Percentiles rank a stretch among this genome's conserved stretches.
These are phyloP conservation scores for Dactylonectria macrodidyma DNA, from an alignment of 2,329 filamentous ascomycete species.

Conservation along the genomic window DNA sequence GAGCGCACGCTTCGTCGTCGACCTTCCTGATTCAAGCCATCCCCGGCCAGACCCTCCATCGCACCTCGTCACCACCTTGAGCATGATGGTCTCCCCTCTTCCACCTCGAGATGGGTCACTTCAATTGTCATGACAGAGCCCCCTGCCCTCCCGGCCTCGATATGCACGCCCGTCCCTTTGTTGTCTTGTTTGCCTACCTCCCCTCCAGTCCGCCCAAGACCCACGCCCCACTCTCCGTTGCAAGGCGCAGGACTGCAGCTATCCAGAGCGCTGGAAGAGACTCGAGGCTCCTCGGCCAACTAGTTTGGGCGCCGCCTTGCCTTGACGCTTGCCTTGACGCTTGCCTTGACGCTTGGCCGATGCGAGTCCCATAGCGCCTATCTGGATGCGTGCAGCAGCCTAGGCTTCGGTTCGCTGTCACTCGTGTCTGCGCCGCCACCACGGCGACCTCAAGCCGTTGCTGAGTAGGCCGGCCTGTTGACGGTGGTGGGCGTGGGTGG, in stretches of 20 bases:
- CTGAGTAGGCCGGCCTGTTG: conserved; percentile 38
- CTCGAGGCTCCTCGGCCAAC: conserved; percentile 40
- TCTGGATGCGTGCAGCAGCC: conserved; percentile 32
- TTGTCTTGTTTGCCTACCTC: conserved; percentile 28
- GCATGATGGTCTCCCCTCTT: conserved; percentile 26
- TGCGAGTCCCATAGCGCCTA: conserved; percentile 36
- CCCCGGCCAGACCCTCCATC: conserved; percentile 33
- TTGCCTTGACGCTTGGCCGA: conserved; percentile 20
- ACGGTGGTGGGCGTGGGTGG: conserved; percentile 38
- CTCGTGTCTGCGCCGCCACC: conserved; percentile 33
- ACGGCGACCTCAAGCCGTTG: conserved; percentile 24
- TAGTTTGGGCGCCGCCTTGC: conserved; percentile 37
- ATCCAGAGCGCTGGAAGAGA: conserved; percentile 41
- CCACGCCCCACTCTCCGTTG: conserved; percentile 38
- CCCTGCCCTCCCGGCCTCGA: conserved; percentile 36
- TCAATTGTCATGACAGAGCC: conserved; percentile 36
- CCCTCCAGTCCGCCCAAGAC: conserved; percentile 31
- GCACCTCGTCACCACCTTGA: conserved; percentile 30
- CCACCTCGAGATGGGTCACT: conserved; percentile 29
- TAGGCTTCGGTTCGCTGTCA: conserved; percentile 26
- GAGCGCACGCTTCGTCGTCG: conserved; percentile 24
- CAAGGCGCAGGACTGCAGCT: conserved; percentile 42
- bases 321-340: neutral
- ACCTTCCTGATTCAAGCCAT: conserved; percentile 46
- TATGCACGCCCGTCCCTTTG: conserved; percentile 33